Evolutionary conservation across 441 rosid species (phyloP), one percentile per base, ranked within the genome.

Genomic region (Hura crepitans): DNA sequence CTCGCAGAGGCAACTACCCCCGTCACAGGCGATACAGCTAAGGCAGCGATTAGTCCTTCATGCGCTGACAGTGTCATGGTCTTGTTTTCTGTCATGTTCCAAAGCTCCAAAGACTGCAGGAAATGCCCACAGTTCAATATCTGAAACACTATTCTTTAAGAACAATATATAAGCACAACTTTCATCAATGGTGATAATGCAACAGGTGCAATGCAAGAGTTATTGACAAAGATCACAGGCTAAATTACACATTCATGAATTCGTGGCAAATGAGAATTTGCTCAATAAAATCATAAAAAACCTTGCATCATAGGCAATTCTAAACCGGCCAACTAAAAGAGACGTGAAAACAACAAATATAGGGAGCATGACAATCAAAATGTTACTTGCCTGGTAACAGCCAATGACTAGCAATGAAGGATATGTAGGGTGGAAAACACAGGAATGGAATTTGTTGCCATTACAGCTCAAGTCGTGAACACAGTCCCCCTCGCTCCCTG

Each of bases 1-100:
- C 99, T 89, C 3, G 96, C 89, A 11, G 99, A 94, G 66, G 97
- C 96, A 65, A 92, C 86, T 76, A 86, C 66, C 68, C 96, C 97
- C 0, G 88, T 82, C 49, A 71, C 80, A 4, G 81, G 85, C 4
- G 99, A 90, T 43, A 86, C 94, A 1, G 97, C 87, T 74, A 94
- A 77, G 18, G 93, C 85, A 15, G 97, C 85, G 5, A 92, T 87
- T 14, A 82, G 80, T 56, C 92, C 88, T 0, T 88, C 89, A 23
- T 94, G 99, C 2, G 96, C 97, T 14, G 84, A 23, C 18, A 89
- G 80, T 13, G 89, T 81, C 91, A 84, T 82, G 0, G 84, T 90
- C 85, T 86, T 90, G 79, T 86, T 86, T 80, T 89, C 96, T 2
- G 75, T 61, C 90, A 94, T 87, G 81, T 94, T 86, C 99, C 97